Evolutionary conservation across 1,284 basidiomycete genomes (phyloP).

Genomic region (Mrakiaceae sp.): DNA sequence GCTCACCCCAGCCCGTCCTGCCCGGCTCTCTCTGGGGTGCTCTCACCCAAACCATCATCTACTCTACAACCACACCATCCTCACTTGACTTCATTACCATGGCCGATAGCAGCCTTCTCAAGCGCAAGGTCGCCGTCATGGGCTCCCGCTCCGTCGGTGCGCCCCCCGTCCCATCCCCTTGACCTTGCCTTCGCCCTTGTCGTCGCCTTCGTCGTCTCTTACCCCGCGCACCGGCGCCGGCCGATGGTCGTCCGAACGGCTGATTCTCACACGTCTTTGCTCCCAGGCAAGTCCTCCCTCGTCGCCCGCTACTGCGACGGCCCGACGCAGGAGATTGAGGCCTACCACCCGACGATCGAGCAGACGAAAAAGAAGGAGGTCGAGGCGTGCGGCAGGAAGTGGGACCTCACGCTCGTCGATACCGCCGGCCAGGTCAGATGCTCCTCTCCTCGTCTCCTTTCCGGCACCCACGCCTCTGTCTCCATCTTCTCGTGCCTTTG

Average conservation of each 20-base stretch:
- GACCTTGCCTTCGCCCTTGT: constrained; percentile 7
- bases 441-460: background rate
- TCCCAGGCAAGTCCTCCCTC: constrained; percentile 63
- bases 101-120: constrained; percentile 32
- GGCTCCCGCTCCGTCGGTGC: constrained; percentile 68
- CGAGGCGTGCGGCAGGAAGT: constrained; percentile 71
- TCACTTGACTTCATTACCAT: background rate
- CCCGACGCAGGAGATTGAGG: constrained; percentile 52
- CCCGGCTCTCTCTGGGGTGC: no score
- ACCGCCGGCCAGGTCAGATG: constrained; percentile 67
- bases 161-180: constrained; percentile 25
- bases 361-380: constrained; percentile 75
- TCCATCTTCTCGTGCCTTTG: no score
- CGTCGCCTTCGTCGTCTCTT: constrained; percentile 17
- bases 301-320: constrained; percentile 59
- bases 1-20: no score
- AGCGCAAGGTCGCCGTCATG: constrained; percentile 70
- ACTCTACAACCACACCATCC: background rate
- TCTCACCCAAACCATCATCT: no score
- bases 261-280: background rate
- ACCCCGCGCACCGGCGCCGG: background rate
- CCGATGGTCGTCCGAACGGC: background rate
- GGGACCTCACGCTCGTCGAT: constrained; percentile 95
- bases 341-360: constrained; percentile 93
- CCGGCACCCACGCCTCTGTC: no score